Evolutionary conservation across 176 grass and related monocot genomes (phyloP), one percentile per base, ranked within the genome.

Genomic region (Oryza glaberrima): DNA sequence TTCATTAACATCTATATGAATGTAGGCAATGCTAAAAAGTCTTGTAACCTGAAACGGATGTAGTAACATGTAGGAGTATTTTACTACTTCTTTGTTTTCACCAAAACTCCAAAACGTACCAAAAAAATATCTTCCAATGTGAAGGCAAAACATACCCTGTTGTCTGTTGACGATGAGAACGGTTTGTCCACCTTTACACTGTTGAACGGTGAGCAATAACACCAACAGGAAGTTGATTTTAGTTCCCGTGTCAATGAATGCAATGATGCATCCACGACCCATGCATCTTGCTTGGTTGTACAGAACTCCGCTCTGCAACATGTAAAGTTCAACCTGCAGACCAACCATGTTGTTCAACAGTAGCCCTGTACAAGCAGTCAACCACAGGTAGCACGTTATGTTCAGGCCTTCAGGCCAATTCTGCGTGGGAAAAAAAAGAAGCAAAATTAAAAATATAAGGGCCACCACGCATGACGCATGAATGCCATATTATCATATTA

Each of bases 141-240:
- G 20, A 60, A 60, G 7, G 19, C 3, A 8, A 60, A 60, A 60
- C 56, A 60, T 60, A 60, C 56, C 19, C 36, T 38, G 36, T 6
- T 38, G 36, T 38, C 19, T 60, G 54, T 19, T 60, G 19, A 60
- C 0, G 54, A 60, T n/a, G 6, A 60, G 41, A 43, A 38, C 36
- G 36, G 36, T 38, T 38, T 1, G 36, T 38, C 36, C 36, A 5
- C 36, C 40, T 65, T 47, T 36, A 35, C 7, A 73, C 54, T 46
- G 68, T 19, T 36, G 43, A 17, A 23, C 58, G 22, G 70, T 83
- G 74, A 65, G 26, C 81, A 83, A 63, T 83, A 65, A 75, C 72
- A 30, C 26, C 30, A 63, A 58, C 54, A 17, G 49, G 49, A 52
- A 58, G 54, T n/a, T 60, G 56, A 56, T 49, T 49, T 14, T 56